Evolutionary conservation across 176 grass and related monocot genomes (phyloP).

Genomic region (Oryza rufipogon): DNA sequence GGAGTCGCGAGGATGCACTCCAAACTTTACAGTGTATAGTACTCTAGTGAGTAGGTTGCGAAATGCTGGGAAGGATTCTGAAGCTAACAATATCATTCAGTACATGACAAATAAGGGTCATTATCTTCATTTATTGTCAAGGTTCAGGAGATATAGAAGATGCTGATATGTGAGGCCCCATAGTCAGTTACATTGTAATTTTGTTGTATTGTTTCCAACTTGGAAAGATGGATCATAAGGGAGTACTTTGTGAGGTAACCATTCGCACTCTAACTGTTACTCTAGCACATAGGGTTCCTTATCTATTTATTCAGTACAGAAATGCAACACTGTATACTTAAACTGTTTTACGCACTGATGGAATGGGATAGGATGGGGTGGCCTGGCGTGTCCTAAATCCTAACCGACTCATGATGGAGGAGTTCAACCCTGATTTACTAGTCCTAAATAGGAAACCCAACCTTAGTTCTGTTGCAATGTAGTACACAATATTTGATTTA

Average conservation of each 20-base stretch:
- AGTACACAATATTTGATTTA: neutral
- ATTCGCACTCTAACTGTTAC: constrained; percentile 15
- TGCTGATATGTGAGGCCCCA: constrained; percentile 50
- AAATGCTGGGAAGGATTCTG: constrained; percentile 67
- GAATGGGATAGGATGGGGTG: neutral
- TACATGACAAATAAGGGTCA: constrained; percentile 92
- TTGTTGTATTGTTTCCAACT: constrained; percentile 35
- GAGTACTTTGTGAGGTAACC: constrained; percentile 28
- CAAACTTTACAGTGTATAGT: constrained; percentile 92
- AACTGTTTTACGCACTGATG: constrained; percentile 17
- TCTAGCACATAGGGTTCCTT: constrained; percentile 31
- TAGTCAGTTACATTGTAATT: constrained; percentile 33
- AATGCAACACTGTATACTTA: constrained; percentile 30
- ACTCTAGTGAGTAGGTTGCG: constrained; percentile 68
- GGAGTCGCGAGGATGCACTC: constrained; percentile 73
- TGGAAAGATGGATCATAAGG: constrained; percentile 29
- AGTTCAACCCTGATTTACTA: neutral
- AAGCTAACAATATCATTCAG: constrained; percentile 84
- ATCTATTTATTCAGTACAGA: constrained; percentile 40
- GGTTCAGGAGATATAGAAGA: constrained; percentile 84
- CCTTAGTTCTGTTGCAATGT: neutral
- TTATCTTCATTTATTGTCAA: constrained; percentile 87
- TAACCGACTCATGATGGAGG: neutral
- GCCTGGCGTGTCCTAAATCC: neutral
- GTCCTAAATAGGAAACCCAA: constrained; percentile 18